A percentile compares a stretch with the other conserved stretches of the same genome.
Evolutionary conservation across 805 yeast genomes (phyloP).

Genomic region (Diddensiella transvaalensis): DNA sequence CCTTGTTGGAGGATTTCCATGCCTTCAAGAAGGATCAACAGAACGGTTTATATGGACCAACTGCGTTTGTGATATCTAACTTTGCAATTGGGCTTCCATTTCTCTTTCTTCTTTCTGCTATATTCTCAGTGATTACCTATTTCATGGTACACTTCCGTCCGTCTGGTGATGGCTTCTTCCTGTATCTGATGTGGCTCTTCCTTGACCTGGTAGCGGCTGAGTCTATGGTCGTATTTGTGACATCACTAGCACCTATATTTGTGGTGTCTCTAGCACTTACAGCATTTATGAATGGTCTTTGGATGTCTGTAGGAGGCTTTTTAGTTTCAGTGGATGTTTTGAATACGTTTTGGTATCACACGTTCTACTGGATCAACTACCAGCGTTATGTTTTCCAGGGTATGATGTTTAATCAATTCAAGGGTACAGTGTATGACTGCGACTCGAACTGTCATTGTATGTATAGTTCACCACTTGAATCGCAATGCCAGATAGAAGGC

Average conservation of each 20-base stretch:
- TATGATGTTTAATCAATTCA: conserved; percentile 42
- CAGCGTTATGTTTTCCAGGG: conserved; percentile 44
- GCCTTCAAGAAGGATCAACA: conserved; percentile 34
- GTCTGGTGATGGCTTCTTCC: conserved; percentile 34
- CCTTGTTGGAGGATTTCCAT: conserved; percentile 37
- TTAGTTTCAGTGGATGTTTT: conserved; percentile 36
- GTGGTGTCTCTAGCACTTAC: conserved; percentile 40
- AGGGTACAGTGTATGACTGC: conserved; percentile 31
- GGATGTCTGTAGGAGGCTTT: conserved; percentile 45
- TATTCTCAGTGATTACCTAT: conserved; percentile 37
- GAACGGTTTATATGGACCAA: conserved; percentile 40
- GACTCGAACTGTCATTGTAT: conserved; percentile 37
- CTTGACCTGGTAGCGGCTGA: conserved; percentile 42
- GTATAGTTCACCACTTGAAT: conserved; percentile 31
- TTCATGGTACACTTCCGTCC: conserved; percentile 36
- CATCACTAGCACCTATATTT: conserved; percentile 37
- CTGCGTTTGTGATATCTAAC: conserved; percentile 36
- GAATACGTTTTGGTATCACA: conserved; percentile 40
- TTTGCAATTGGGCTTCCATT: conserved; percentile 39
- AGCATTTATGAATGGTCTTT: conserved; percentile 42
- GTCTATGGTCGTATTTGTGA: conserved; percentile 37
- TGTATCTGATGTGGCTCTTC: conserved; percentile 39
- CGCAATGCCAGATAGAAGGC: conserved; percentile 23
- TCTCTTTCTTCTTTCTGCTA: conserved; percentile 32
- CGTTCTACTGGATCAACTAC: conserved; percentile 41